A percentile compares a stretch with the other conserved stretches of the same genome.
phyloP scores from a whole-genome alignment of 73 alveolate genomes.

The Breviolum minutum region DNA sequence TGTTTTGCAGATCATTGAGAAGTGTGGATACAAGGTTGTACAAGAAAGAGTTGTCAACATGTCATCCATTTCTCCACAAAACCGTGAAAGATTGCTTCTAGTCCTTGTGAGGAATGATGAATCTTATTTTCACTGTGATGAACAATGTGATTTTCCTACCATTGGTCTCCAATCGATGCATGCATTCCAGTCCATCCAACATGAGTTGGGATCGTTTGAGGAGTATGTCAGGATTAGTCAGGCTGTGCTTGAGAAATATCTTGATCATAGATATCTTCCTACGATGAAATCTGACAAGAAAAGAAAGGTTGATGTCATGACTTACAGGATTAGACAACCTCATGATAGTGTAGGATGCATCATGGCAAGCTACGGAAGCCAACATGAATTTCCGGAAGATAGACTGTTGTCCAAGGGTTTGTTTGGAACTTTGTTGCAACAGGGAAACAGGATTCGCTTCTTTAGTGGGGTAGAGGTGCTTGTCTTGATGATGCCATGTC shows the following conservation, averaged over 20 bases:
- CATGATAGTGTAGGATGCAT: background rate
- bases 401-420: background rate
- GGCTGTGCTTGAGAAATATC: too few species aligned
- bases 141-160: background rate
- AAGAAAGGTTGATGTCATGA: background rate
- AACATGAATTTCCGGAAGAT: too few species aligned
- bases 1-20: background rate
- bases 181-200: too few species aligned
- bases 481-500: background rate
- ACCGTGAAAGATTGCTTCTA: background rate
- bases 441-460: background rate
- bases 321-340: background rate
- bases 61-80: background rate
- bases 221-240: background rate
- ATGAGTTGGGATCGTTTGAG: background rate
- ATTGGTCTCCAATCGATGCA: too few species aligned
- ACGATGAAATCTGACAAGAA: background rate
- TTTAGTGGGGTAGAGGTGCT: background rate
- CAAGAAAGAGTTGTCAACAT: background rate
- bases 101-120: background rate
- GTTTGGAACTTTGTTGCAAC: background rate
- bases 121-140: background rate
- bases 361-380: background rate
- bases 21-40: background rate
- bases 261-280: background rate